A percentile compares a stretch with the other conserved stretches of the same genome.
Conservation (phyloP, 2,329 filamentous ascomycete genomes). For the Pezicula radicicola region DNA sequence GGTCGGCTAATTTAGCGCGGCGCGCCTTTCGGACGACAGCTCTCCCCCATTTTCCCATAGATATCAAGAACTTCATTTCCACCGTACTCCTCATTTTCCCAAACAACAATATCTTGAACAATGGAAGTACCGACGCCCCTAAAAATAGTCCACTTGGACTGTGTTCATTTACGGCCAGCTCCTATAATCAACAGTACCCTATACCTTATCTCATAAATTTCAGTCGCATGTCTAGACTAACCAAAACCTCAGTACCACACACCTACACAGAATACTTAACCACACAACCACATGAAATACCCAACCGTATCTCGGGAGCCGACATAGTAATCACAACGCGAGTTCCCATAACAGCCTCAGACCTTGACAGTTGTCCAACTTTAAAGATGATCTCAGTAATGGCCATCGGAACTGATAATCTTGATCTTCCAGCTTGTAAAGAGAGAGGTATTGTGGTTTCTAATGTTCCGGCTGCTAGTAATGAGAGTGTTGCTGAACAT, state of each 20-base stretch:
- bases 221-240: background rate
- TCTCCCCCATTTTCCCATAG: background rate
- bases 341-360: constrained; percentile 26
- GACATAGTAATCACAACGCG: constrained; percentile 33
- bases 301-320: constrained; percentile 31
- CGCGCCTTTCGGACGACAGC: background rate
- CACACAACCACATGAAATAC: constrained; percentile 17
- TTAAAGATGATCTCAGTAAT: constrained; percentile 32
- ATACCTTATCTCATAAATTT: too few relatives aligned
- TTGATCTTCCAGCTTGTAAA: constrained; percentile 33
- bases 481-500: constrained; percentile 31
- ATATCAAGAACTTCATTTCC: background rate
- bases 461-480: constrained; percentile 35
- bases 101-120: background rate
- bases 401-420: constrained; percentile 34
- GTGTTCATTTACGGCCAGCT: constrained; percentile 7
- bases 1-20: background rate
- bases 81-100: background rate
- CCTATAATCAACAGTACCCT: constrained; percentile 11
- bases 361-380: constrained; percentile 26
- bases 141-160: constrained; percentile 21
- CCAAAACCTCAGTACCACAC: constrained; percentile 9
- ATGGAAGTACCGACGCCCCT: background rate
- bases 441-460: constrained; percentile 30
- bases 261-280: constrained; percentile 15